Conservation (phyloP, 225 moss, liverwort and hornwort species). For the Thuidium tamariscinum region DNA sequence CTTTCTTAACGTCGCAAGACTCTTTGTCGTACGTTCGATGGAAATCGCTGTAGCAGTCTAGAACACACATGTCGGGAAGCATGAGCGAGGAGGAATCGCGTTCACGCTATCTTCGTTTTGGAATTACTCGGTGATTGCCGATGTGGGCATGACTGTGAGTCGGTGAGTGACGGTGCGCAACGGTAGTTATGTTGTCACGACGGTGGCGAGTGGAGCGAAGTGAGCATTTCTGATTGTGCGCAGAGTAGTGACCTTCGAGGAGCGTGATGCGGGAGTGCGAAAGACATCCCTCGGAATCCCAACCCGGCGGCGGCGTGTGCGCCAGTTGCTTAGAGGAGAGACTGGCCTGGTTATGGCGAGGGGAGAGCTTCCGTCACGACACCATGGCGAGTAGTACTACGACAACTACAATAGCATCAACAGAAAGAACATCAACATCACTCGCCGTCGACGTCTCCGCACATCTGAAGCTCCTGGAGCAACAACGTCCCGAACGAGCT, state of each 20-base stretch:
- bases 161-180: neutral
- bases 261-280: conserved; percentile 38
- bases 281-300: conserved; percentile 34
- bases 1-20: neutral
- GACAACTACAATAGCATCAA: neutral
- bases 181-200: neutral
- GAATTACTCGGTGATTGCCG: neutral
- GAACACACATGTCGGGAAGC: neutral
- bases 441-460: neutral
- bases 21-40: neutral
- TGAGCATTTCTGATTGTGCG: neutral
- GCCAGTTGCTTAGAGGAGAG: conserved; percentile 34
- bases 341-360: conserved; percentile 32
- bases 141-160: neutral
- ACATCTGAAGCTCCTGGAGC: neutral
- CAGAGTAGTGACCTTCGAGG: neutral
- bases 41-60: neutral
- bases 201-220: neutral
- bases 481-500: neutral
- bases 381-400: neutral
- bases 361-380: conserved; percentile 11
- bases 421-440: neutral
- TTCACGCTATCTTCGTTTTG: neutral
- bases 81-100: neutral
- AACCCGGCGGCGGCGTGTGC: conserved; percentile 34